phyloP scores from a whole-genome alignment of 2,329 filamentous ascomycete genomes.

The Lasiodiplodia citricola region DNA sequence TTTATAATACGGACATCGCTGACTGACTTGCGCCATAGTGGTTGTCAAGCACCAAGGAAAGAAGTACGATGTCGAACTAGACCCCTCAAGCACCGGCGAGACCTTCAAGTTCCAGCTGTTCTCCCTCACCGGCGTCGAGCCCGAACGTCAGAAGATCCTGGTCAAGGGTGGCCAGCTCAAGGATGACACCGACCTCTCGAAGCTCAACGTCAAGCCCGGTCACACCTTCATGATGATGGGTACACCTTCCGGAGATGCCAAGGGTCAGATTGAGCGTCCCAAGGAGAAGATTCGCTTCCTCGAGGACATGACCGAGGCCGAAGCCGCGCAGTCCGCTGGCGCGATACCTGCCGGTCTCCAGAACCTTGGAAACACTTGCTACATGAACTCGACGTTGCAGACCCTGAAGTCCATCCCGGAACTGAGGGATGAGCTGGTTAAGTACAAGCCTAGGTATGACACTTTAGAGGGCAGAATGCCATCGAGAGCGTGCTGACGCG shows the following conservation, averaged over 20 bases:
- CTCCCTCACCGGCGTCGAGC: constrained; percentile 94
- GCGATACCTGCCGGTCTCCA: constrained; percentile 86
- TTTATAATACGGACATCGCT: background rate
- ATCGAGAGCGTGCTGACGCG: background rate
- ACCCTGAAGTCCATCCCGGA: constrained; percentile 87
- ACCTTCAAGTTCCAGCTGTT: constrained; percentile 95
- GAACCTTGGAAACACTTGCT: constrained; percentile 97
- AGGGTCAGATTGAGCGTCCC: constrained; percentile 69
- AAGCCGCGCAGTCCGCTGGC: constrained; percentile 80
- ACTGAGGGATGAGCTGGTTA: constrained; percentile 77
- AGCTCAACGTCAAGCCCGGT: constrained; percentile 82
- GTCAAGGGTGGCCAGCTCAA: constrained; percentile 95
- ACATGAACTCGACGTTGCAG: constrained; percentile 97
- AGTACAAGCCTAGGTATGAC: constrained; percentile 58
- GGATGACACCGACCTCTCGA: constrained; percentile 86
- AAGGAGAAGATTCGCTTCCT: constrained; percentile 84
- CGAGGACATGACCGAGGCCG: constrained; percentile 97
- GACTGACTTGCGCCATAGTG: constrained; percentile 58
- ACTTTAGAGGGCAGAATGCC: background rate
- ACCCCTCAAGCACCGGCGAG: constrained; percentile 82
- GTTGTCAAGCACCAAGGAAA: constrained; percentile 95
- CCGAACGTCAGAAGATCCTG: constrained; percentile 93
- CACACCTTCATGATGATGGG: constrained; percentile 97
- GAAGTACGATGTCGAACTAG: constrained; percentile 92
- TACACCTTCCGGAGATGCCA: constrained; percentile 72